Percentiles rank a stretch among this genome's conserved stretches.
These are phyloP conservation scores for Neoboletus subvelutipes DNA, from an alignment of 768 basidiomycete genomes.

Conservation along the genomic window DNA sequence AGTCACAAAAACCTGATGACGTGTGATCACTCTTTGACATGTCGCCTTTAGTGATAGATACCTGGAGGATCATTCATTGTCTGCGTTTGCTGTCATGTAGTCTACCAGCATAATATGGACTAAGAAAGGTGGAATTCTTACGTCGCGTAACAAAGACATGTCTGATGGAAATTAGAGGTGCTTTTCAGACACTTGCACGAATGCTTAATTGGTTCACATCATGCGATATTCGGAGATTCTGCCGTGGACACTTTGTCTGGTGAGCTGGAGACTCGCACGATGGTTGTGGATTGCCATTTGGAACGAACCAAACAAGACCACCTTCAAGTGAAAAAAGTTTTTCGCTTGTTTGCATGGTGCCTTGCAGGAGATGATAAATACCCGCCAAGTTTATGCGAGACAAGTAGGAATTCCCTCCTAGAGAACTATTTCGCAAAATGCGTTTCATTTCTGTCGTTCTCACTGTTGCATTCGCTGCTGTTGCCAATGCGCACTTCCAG, in stretches of 20 bases:
- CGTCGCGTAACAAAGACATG: background rate
- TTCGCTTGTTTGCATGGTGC: background rate
- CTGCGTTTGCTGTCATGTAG: background rate
- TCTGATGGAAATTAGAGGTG: background rate
- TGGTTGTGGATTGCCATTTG: background rate
- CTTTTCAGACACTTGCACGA: background rate
- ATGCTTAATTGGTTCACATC: background rate
- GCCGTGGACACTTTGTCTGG: background rate
- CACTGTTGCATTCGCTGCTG: constrained; percentile 38
- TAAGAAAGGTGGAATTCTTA: background rate
- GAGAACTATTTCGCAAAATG: constrained; percentile 28
- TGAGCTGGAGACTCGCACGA: too few relatives aligned
- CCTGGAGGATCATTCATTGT: background rate
- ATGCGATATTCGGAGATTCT: too few relatives aligned
- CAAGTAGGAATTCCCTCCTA: background rate
- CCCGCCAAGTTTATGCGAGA: background rate
- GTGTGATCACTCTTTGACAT: background rate
- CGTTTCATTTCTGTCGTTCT: constrained; percentile 35
- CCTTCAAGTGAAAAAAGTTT: constrained; percentile 19
- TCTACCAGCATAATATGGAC: background rate
- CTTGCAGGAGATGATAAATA: constrained; percentile 9
- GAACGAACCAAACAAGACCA: constrained; percentile 23
- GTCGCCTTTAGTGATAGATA: background rate
- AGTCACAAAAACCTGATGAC: background rate
- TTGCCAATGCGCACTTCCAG: constrained; percentile 74